Base-by-base conservation (phyloP, 495 filamentous ascomycete genomes). In the Tirmania nivea region DNA sequence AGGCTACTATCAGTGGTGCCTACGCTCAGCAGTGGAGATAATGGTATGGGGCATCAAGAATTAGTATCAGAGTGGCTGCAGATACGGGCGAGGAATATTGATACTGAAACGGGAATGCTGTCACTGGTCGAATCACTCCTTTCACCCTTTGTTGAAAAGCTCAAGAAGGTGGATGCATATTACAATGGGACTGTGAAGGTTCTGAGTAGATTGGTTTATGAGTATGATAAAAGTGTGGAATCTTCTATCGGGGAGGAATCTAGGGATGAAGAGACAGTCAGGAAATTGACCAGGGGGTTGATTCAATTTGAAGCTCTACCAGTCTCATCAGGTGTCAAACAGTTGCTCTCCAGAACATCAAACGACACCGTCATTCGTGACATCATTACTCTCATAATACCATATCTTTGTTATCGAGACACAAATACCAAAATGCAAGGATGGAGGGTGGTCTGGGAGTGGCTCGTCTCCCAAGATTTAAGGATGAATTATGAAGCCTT, bases 71-170 rank as follows among this genome's bases (percentile, higher is more conserved):
- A 69, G 34, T 86, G 81, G 56, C 64, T 86, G n/a, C 69, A 80
- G 51, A 74, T 78, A 50, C 79, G 80, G 16, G 74, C 79, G 12
- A 69, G 78, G 56, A 68, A 68, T 39, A 80, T 84, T 20, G 81
- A 86, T 50, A 61, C 67, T 0, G 76, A 81, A 66, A 81, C 78
- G 2, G 77, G 79, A 8, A 71, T 80, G 4, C 70, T 85, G 49
- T 70, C 71, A 1, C 70, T 81, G 37, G 68, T 81, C 2, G 73
- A 76, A 34, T 69, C 73, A 42, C 75, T 84, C 8, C 56, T 84
- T 34, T 64, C 71, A 51, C 79, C 79, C 0, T 84, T 83, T 58
- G 71, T 81, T 49, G 58, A n/a, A 9, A 51, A 36, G 16, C 45
- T 64, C 3, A 51, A 54, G n/a, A 35, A n/a, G 0, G 54, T 64